Evolutionary conservation across 2,329 filamentous ascomycete species (phyloP), one percentile per base, ranked within the genome.

Genomic region (Talaromyces rugulosus): DNA sequence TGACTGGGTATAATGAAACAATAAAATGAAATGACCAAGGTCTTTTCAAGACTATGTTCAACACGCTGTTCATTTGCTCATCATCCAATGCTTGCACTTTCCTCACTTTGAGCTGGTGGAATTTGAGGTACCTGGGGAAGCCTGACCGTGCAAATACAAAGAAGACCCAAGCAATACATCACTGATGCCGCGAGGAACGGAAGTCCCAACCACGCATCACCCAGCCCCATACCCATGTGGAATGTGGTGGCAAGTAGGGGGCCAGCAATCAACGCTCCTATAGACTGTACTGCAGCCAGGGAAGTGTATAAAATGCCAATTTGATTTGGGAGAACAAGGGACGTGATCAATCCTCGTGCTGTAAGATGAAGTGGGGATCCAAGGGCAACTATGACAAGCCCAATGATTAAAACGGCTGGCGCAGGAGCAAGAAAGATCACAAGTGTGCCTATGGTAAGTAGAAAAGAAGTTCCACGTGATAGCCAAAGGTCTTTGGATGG

Each of bases 401-500:
- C 52, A 18, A 55, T 18, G 23, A 56, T 60, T 52, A 60, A 9
- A 5, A 56, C 36, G 2, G 52, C 52, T n/a, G 59, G 52, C 2
- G n/a, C 6, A 8, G 52, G 40, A 16, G 59, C 52, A 11, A 50
- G 31, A 27, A 51, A 56, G 4, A 60, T 60, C 9, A 60, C 12
- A 7, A 60, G 31, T 31, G n/a, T 50, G 6, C 59, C 59, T 14
- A 51, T 30, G 14, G 59, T 51, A 14, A 60, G 52, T 16, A 56
- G 23, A 4, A 51, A 23, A 6, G 52, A 30, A 16, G 36, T 60
- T n/a, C 40, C 52, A 12, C 59, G 59, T n/a, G 59, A 60, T n/a
- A 60, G 40, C 59, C 52, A 56, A 23, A 60, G 52, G 9, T 60
- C 59, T 40, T 60, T 60, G 11, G n/a, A 36, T 23, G 59, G 30